These are phyloP conservation scores for Rhodosporidiobolus sp. DNA, from an alignment of 768 basidiomycete genomes.

Conservation along the genomic window DNA sequence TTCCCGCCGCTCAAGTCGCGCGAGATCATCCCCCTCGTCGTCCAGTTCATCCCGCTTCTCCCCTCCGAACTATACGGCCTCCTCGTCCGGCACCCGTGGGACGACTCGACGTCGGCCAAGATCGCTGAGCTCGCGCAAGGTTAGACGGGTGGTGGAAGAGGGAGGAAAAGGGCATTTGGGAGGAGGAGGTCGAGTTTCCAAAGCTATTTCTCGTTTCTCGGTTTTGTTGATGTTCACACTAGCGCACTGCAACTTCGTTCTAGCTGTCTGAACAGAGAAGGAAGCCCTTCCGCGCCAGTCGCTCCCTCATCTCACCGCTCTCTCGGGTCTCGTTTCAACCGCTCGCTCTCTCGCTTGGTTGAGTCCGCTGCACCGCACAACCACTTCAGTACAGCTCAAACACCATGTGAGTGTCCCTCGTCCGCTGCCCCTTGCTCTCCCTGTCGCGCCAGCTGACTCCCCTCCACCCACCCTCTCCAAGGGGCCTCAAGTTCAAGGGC, in stretches of 20 bases:
- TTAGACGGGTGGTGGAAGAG: not conserved
- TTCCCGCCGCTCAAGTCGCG: slow-evolving; percentile 87
- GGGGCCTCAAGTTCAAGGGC: slow-evolving; percentile 75
- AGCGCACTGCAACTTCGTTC: not conserved
- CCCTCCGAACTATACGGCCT: slow-evolving; percentile 82
- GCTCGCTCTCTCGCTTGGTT: not conserved
- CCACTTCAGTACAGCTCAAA: no score
- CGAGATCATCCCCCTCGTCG: slow-evolving; percentile 85
- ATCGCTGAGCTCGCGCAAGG: not conserved
- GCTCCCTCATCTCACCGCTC: no score
- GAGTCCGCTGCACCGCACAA: not conserved
- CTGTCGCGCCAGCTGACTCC: not conserved
- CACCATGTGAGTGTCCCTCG: not conserved
- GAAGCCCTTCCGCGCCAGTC: no score
- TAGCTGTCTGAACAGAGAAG: no score
- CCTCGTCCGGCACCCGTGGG: slow-evolving; percentile 79
- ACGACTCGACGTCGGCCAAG: slow-evolving; percentile 22
- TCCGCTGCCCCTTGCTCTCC: not conserved
- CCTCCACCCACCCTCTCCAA: not conserved
- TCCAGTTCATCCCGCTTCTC: slow-evolving; percentile 87
- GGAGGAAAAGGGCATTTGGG: not conserved
- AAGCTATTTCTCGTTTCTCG: not conserved
- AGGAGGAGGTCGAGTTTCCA: not conserved
- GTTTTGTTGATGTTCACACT: not conserved
- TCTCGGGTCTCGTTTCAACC: not conserved